Evolutionary conservation across 1,284 basidiomycete genomes (phyloP).

Genomic region (Melampsora abietis-canadensis): DNA sequence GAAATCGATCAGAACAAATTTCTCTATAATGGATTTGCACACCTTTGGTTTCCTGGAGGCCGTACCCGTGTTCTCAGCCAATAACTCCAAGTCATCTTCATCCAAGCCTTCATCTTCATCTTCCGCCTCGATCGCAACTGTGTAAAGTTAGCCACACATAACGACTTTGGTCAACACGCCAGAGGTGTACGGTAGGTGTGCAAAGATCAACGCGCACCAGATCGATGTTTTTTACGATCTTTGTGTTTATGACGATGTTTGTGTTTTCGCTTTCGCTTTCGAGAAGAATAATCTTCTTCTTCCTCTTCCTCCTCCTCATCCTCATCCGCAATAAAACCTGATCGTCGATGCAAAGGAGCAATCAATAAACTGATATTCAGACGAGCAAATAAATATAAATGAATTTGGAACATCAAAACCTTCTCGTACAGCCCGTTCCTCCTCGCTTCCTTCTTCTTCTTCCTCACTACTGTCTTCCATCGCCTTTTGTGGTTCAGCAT

Average conservation of each 20-base stretch:
- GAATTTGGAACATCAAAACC: neutral
- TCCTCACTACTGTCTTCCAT: conserved; percentile 43
- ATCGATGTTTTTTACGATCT: conserved; percentile 42
- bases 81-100: conserved; percentile 88
- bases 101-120: conserved; percentile 71
- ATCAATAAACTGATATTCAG: neutral
- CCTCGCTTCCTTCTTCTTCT: conserved; percentile 44
- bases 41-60: conserved; percentile 49
- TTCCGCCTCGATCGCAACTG: conserved; percentile 33
- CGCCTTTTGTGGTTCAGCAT: conserved; percentile 9
- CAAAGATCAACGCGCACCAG: conserved; percentile 16
- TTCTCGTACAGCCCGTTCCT: conserved; percentile 42
- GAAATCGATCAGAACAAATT: neutral
- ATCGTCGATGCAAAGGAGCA: neutral
- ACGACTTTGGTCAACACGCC: neutral
- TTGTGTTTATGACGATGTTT: conserved; percentile 32
- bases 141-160: neutral
- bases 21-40: neutral
- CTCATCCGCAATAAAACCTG: conserved; percentile 43
- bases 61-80: conserved; percentile 90
- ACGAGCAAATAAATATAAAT: neutral
- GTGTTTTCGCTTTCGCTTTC: conserved; percentile 39
- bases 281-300: conserved; percentile 21
- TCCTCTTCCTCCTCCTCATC: conserved; percentile 41
- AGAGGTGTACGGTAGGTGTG: neutral